Evolutionary conservation across 768 basidiomycete genomes (phyloP), one percentile per base, ranked within the genome.

Genomic region (Tylopilus rubrobrunneus): DNA sequence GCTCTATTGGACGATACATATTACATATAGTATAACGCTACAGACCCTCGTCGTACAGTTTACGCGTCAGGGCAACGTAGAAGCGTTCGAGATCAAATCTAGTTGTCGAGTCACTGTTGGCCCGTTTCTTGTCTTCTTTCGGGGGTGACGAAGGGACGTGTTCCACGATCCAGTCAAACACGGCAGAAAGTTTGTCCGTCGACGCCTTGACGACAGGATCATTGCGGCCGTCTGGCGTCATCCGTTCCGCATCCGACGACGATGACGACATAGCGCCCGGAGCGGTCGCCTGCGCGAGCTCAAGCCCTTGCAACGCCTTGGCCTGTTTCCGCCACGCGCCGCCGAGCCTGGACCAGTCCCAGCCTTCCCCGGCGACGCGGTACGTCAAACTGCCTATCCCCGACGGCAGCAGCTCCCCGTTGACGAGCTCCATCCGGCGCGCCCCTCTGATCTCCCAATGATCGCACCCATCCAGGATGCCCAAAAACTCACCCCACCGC

Each of bases 401-500:
- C 72, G 76, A 80, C 19, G 78, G 81, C 17, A 83, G 67, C 58
- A 83, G 67, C 58, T 89, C 83, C 1, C 85, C 74, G 44, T 76
- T 82, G 45, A 82, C 76, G 31, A 31, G 31, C 52, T 86, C 89
- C 60, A 86, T 73, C 4, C 93, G 91, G n/a, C 86, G 72, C 21
- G 91, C 86, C 0, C 96, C 97, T 56, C 97, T 74, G 67, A 98
- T 81, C 62, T 96, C 89, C 97, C 97, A 99, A 64, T 99, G 97
- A 74, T 99, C 94, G 61, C 86, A 88, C 2, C 86, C 87, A 58
- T 96, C 89, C 63, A 98, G 76, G 17, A 83, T 82, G 4, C 97
- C 97, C 31, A 99, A 73, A 68, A 94, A 98, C 65, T 97, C 91
- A 17, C 97, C 97, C 95, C 96, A 98, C 59, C 85, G 84, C 6